phyloP scores from a whole-genome alignment of 1,139 yeast species.

The Meyerozyma smithsonii region DNA sequence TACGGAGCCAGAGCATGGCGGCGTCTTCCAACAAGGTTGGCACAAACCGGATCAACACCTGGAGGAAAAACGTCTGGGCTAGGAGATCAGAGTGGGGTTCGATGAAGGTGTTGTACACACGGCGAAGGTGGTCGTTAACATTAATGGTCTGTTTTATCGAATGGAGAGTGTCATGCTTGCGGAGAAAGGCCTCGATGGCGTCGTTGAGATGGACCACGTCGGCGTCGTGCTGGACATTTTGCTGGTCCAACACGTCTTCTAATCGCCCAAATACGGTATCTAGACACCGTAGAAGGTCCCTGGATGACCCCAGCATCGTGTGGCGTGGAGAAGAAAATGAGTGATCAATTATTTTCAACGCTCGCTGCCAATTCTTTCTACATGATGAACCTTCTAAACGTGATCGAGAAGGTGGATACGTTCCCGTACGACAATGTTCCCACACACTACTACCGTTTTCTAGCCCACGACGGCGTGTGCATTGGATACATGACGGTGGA shows the following conservation, averaged over 20 bases:
- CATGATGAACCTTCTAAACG: conserved; percentile 13
- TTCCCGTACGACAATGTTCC: conserved; percentile 31
- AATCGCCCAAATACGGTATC: conserved; percentile 23
- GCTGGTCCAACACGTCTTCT: conserved; percentile 12
- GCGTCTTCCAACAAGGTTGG: conserved; percentile 38
- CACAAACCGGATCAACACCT: conserved; percentile 35
- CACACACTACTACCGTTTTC: conserved; percentile 30
- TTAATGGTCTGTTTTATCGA: conserved; percentile 29
- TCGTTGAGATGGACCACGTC: conserved; percentile 14
- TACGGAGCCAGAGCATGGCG: conserved; percentile 46
- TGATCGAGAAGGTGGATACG: conserved; percentile 45
- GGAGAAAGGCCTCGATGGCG: conserved; percentile 22
- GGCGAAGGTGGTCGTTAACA: conserved; percentile 47
- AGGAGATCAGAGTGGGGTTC: conserved; percentile 24
- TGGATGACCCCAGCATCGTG: conserved; percentile 30
- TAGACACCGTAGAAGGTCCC: conserved; percentile 29
- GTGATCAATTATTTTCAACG: not conserved
- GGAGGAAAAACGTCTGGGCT: conserved; percentile 43
- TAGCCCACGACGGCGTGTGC: conserved; percentile 45
- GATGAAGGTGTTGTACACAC: conserved; percentile 38
- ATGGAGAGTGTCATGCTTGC: conserved; percentile 38
- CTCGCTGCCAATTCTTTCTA: not conserved
- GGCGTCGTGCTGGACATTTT: conserved; percentile 9
- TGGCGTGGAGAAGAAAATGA: not conserved
- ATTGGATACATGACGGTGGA: conserved; percentile 52